A percentile compares a stretch with the other conserved stretches of the same genome.
These are phyloP conservation scores for Cladochytrium replicatum DNA, from an alignment of 192 early-diverging fungal genomes.

Conservation along the genomic window DNA sequence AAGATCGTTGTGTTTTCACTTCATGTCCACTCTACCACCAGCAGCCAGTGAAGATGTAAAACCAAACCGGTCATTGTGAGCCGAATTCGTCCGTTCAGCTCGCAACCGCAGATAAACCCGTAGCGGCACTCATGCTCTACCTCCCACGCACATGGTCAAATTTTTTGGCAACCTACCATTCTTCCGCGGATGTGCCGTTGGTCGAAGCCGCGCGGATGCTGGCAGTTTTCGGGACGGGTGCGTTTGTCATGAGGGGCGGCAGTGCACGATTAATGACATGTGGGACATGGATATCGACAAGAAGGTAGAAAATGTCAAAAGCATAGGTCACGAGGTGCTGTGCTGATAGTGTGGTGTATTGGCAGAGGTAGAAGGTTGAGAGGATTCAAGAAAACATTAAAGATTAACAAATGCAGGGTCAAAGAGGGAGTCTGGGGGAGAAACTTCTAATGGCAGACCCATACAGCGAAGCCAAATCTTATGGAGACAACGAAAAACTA, in stretches of 20 bases:
- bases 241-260: conserved; percentile 87
- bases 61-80: too few relatives aligned
- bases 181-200: conserved; percentile 52
- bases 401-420: too few relatives aligned
- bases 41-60: too few relatives aligned
- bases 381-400: too few relatives aligned
- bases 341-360: not conserved
- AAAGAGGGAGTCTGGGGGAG: too few relatives aligned
- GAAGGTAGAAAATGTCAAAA: conserved; percentile 20
- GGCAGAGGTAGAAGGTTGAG: conserved; percentile 43
- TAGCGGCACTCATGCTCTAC: conserved; percentile 83
- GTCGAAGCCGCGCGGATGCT: conserved; percentile 56
- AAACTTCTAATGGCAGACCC: too few relatives aligned
- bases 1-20: too few relatives aligned
- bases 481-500: too few relatives aligned
- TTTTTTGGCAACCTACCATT: conserved; percentile 22
- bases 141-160: conserved; percentile 75
- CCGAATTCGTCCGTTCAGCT: too few relatives aligned
- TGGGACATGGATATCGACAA: conserved; percentile 90
- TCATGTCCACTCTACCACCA: too few relatives aligned
- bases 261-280: conserved; percentile 94
- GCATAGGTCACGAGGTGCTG: not conserved
- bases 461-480: too few relatives aligned
- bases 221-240: conserved; percentile 73
- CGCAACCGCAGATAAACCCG: conserved; percentile 77